Conservation (phyloP, 345 rosid genomes). For the Euphorbia pulcherrima region DNA sequence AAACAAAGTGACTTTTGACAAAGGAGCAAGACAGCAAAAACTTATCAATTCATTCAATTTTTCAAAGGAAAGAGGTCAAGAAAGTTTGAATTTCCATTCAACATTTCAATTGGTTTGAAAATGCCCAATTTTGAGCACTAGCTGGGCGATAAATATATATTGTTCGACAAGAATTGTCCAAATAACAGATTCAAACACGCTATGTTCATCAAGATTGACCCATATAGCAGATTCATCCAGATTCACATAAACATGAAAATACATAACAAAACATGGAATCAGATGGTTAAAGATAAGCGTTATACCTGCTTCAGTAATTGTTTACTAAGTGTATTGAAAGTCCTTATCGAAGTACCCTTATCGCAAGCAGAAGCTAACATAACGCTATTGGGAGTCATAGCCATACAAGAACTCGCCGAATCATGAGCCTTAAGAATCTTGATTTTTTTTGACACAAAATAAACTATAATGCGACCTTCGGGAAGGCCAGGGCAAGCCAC, state of each 20-base stretch:
- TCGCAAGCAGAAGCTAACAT: constrained; percentile 47
- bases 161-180: too few relatives aligned
- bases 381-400: constrained; percentile 41
- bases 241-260: neutral
- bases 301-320: constrained; percentile 50
- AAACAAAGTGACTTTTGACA: too few relatives aligned
- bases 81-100: neutral
- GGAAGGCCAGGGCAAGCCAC: constrained; percentile 40
- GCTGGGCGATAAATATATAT: too few relatives aligned
- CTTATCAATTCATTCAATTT: too few relatives aligned
- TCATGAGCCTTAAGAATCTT: constrained; percentile 44
- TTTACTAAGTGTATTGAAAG: constrained; percentile 42
- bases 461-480: constrained; percentile 49
- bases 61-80: too few relatives aligned
- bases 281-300: neutral
- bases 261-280: neutral
- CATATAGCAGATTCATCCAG: neutral
- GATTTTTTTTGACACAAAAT: constrained; percentile 36
- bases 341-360: constrained; percentile 48
- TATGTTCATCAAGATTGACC: neutral
- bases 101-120: neutral
- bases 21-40: too few relatives aligned
- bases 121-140: neutral
- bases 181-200: too few relatives aligned
- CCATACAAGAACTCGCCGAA: constrained; percentile 33